Conservation (phyloP, 2,329 filamentous ascomycete genomes). For the Sclerotinia sclerotiorum region DNA sequence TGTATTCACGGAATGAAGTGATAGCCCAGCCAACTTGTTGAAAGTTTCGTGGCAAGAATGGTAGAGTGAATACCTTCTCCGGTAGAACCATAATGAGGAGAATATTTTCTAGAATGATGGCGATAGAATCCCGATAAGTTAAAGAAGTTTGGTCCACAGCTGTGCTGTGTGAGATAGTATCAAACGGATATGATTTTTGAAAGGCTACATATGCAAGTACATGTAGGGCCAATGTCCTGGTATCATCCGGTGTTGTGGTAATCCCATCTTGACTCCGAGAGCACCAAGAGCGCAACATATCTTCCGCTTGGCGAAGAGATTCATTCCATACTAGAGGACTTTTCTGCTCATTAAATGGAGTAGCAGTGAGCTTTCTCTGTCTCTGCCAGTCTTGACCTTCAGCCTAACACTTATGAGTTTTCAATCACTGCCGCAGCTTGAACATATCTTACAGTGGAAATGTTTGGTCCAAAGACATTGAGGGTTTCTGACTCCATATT, state of each 20-base stretch:
- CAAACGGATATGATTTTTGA: conserved; percentile 15
- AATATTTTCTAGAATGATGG: conserved; percentile 6
- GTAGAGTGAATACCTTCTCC: conserved; percentile 1
- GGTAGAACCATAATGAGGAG: conserved; percentile 10
- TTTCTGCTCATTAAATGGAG: conserved; percentile 47
- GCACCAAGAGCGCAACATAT: conserved; percentile 19
- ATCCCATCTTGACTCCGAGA: not conserved
- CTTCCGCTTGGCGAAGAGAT: conserved; percentile 38
- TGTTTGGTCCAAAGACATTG: conserved; percentile 15
- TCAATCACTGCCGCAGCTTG: not conserved
- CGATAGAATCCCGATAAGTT: conserved; percentile 18
- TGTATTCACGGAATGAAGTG: conserved; percentile 12
- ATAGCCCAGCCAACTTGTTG: conserved; percentile 14
- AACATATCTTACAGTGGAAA: conserved; percentile 11
- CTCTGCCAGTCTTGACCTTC: conserved; percentile 43
- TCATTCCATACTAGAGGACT: conserved; percentile 45
- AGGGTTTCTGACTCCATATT: not conserved
- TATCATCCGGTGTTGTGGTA: conserved; percentile 2
- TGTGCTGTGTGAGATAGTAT: conserved; percentile 1
- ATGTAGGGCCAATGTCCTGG: conserved; percentile 23
- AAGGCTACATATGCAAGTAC: conserved; percentile 20
- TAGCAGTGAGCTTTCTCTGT: conserved; percentile 45
- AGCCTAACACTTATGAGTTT: conserved; percentile 1
- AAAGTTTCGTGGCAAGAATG: not conserved
- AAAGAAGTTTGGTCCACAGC: not conserved